Evolutionary conservation across 331 rosid species (phyloP), one percentile per base, ranked within the genome.

Genomic region (Dryas integrifolia): DNA sequence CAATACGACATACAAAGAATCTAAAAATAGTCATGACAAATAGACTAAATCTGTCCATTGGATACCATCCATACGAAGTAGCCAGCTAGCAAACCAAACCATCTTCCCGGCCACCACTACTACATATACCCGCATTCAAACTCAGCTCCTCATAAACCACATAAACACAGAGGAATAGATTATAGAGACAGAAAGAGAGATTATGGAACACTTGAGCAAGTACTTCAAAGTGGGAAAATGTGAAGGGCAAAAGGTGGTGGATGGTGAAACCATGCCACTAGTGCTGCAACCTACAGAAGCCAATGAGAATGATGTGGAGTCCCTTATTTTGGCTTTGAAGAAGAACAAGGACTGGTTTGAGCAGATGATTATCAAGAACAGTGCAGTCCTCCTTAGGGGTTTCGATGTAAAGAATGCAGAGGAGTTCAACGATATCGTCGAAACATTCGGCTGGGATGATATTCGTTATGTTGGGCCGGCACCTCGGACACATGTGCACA

Each of bases 391-490:
- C 4, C 78, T 92, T 0, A 72, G 96, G 68, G 98, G 98, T 9
- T 92, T 72, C 67, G 76, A 82, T 46, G 86, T 92, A 0, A 63
- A 65, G 4, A 85, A 76, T 1, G 92, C 96, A 0, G 83, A 82
- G 79, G 87, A 88, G 13, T 92, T 92, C 66, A 86, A 92, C 53
- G 91, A 83, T 1, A 89, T 92, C 45, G 15, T 92, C 2, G 94
- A 92, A 58, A 62, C 83, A 21, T 84, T 43, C 5, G 92, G 83
- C 1, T 92, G 98, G 98, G 94, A 92, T 15, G 94, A 92, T 9
- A 89, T 88, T 58, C 78, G 85, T 1, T 92, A 92, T 14, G 94
- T 89, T 4, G 96, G 98, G 49, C 98, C 96, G 1, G 96, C 98
- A 13, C 96, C 98, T 10, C 70, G 98, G 5, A 89, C 94, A 18